These are phyloP conservation scores for Crithidia expoeki DNA, from an alignment of 208 protist species.

Conservation along the genomic window DNA sequence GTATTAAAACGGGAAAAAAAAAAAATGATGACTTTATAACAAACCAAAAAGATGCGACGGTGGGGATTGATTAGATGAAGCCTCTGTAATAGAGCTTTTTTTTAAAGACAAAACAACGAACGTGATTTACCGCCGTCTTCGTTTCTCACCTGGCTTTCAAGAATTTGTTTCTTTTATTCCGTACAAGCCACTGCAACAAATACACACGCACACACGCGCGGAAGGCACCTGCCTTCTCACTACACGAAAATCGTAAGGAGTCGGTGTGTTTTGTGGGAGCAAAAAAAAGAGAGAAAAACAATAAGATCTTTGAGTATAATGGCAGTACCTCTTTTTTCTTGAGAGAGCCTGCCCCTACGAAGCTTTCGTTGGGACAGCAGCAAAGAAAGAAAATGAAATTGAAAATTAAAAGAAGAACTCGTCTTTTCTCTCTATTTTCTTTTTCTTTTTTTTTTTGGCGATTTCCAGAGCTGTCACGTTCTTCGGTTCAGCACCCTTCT, in stretches of 20 bases:
- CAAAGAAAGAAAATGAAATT: slow-evolving; percentile 4
- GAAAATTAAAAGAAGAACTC: neutral
- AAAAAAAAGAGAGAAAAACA: neutral
- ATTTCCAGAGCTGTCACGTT: neutral
- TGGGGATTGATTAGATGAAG: neutral
- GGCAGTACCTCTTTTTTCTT: neutral
- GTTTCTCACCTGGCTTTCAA: neutral
- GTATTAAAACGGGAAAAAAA: neutral
- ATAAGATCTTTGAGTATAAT: neutral
- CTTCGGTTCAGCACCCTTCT: neutral
- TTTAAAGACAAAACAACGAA: neutral
- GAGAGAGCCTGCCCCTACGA: neutral
- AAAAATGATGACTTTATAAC: too few species aligned
- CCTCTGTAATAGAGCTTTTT: neutral
- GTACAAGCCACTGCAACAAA: neutral
- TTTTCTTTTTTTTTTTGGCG: neutral
- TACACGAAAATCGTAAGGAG: neutral
- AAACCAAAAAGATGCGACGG: neutral
- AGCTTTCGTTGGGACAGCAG: neutral
- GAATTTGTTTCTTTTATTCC: neutral
- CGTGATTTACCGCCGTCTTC: neutral
- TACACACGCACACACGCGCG: neutral
- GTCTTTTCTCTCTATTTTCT: neutral
- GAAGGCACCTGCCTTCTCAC: neutral
- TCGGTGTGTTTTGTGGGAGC: neutral